These are phyloP conservation scores for Kurtzmaniella quercitrusa DNA, from an alignment of 1,139 yeast genomes.

Conservation along the genomic window DNA sequence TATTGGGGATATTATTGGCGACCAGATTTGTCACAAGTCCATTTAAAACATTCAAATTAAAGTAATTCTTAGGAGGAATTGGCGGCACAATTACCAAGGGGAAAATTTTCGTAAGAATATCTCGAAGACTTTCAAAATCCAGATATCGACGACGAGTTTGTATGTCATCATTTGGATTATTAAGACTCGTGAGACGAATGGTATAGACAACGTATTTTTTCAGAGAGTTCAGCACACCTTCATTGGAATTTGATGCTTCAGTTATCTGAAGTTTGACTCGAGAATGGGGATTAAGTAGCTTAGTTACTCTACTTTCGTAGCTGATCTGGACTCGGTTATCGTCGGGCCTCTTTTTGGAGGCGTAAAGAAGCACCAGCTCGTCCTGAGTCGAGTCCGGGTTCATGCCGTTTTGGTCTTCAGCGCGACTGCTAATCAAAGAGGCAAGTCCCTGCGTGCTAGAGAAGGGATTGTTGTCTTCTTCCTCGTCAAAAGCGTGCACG, in stretches of 20 bases:
- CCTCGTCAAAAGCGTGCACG: slow-evolving; percentile 18
- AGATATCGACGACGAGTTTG: slow-evolving; percentile 82
- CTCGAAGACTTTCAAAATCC: slow-evolving; percentile 83
- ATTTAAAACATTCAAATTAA: slow-evolving; percentile 33
- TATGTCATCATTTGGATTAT: slow-evolving; percentile 30
- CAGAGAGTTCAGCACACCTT: slow-evolving; percentile 58
- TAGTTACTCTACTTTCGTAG: slow-evolving; percentile 36
- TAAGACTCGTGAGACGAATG: slow-evolving; percentile 46
- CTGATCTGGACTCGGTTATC: slow-evolving; percentile 25
- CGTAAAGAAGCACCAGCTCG: slow-evolving; percentile 3
- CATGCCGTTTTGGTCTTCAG: slow-evolving; percentile 5
- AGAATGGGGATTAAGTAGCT: slow-evolving; percentile 27
- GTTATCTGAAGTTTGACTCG: slow-evolving; percentile 50
- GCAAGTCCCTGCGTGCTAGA: slow-evolving; percentile 33
- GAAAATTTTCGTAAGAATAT: slow-evolving; percentile 63
- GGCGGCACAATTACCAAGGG: slow-evolving; percentile 89
- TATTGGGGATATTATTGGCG: slow-evolving; percentile 2
- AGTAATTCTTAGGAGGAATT: slow-evolving; percentile 84
- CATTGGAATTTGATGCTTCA: slow-evolving; percentile 78
- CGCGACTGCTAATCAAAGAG: slow-evolving; percentile 19
- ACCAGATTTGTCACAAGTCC: slow-evolving; percentile 23
- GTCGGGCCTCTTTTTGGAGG: slow-evolving; percentile 1
- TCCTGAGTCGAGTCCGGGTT: slow-evolving; percentile 7
- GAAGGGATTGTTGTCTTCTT: slow-evolving; percentile 54
- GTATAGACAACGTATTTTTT: slow-evolving; percentile 76